Conservation (phyloP, 208 protist species). For the Trichomonas gallinae region DNA sequence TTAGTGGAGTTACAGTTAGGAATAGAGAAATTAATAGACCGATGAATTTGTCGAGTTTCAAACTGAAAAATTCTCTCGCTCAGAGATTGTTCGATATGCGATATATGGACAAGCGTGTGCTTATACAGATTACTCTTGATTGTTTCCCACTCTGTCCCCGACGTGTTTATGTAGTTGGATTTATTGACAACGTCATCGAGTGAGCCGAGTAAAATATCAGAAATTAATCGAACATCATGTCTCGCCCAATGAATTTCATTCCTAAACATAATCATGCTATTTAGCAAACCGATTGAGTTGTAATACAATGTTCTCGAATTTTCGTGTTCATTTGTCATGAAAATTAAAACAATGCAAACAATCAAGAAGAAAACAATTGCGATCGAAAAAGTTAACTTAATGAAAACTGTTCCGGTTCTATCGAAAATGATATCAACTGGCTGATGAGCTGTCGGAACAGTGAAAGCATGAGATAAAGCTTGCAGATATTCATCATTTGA, state of each 20-base stretch:
- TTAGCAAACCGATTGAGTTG: background rate
- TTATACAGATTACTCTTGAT: background rate
- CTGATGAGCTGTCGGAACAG: background rate
- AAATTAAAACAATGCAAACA: background rate
- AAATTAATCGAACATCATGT: background rate
- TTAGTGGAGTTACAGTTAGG: background rate
- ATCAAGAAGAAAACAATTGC: background rate
- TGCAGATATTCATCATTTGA: background rate
- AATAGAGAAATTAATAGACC: background rate
- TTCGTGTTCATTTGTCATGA: background rate
- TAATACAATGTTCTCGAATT: background rate
- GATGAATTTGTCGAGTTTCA: background rate
- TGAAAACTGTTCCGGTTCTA: background rate
- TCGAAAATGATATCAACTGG: background rate
- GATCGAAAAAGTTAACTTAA: background rate
- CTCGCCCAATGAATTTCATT: background rate
- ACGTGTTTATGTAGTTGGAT: background rate
- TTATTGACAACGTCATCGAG: background rate
- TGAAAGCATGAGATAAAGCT: background rate
- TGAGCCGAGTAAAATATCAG: background rate
- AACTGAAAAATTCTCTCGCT: background rate
- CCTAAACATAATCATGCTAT: background rate
- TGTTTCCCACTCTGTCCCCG: background rate
- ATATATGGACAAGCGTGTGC: background rate
- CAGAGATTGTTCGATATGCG: background rate